phyloP scores from a whole-genome alignment of 2,329 filamentous ascomycete genomes.

The Xylaria sp. region DNA sequence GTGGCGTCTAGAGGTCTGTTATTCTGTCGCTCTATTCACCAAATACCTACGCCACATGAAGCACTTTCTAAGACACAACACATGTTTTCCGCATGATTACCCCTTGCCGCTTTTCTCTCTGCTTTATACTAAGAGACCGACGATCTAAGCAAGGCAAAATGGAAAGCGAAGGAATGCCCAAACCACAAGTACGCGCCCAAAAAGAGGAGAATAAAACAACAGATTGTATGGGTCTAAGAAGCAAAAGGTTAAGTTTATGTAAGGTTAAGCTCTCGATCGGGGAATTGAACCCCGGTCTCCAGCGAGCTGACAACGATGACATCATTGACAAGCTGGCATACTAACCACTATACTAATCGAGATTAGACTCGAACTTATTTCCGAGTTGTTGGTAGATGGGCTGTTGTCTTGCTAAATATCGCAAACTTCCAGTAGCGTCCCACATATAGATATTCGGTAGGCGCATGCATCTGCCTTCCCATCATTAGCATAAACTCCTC shows the following conservation, averaged over 20 bases:
- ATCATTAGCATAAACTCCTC: too few species aligned
- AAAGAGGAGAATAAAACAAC: neutral
- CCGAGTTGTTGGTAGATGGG: neutral
- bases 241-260: conserved; percentile 9
- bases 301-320: conserved; percentile 18
- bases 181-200: neutral
- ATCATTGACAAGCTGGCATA: conserved; percentile 11
- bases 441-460: too few species aligned
- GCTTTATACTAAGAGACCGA: too few species aligned
- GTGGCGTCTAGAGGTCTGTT: too few species aligned
- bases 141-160: neutral
- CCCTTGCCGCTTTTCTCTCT: too few species aligned
- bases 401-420: too few species aligned
- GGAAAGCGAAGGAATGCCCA: too few species aligned
- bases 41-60: neutral
- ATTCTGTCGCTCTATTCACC: too few species aligned
- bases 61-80: neutral
- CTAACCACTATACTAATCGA: conserved; percentile 31
- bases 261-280: conserved; percentile 38
- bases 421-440: too few species aligned
- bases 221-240: neutral
- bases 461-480: too few species aligned
- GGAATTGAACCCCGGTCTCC: conserved; percentile 40
- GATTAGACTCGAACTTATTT: conserved; percentile 12
- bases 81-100: neutral